Evolutionary conservation across 306 rosid species (phyloP).

Genomic region (Sechiopsis laciniata): DNA sequence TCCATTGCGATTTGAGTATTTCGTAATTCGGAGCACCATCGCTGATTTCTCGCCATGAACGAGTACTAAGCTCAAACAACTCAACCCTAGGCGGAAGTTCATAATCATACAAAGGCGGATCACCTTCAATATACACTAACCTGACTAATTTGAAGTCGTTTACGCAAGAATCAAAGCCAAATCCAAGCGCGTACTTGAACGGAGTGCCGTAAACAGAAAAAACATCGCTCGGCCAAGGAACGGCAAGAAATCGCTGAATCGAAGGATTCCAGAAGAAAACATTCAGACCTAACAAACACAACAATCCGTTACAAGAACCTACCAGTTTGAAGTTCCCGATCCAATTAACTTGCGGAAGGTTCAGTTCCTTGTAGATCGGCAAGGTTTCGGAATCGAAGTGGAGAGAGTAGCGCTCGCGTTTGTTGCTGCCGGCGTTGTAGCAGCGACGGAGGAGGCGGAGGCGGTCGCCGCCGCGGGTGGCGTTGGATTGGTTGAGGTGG

Average conservation of each 20-base stretch:
- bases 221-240: constrained; percentile 24
- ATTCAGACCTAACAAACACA: constrained; percentile 20
- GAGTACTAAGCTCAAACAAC: constrained; percentile 16
- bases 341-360: constrained; percentile 14
- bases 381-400: constrained; percentile 20
- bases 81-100: constrained; percentile 18
- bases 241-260: constrained; percentile 17
- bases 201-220: constrained; percentile 14
- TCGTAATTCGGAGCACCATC: constrained; percentile 15
- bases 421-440: constrained; percentile 2
- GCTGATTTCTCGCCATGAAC: constrained; percentile 17
- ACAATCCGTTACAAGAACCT: constrained; percentile 21
- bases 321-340: constrained; percentile 14
- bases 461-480: background rate
- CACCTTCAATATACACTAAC: constrained; percentile 17
- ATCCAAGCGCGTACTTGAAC: constrained; percentile 22
- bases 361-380: constrained; percentile 9
- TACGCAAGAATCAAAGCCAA: constrained; percentile 22
- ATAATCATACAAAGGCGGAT: constrained; percentile 6
- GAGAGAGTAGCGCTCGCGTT: constrained; percentile 24
- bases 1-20: constrained; percentile 21
- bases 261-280: constrained; percentile 25
- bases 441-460: constrained; percentile 17
- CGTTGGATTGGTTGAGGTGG: background rate
- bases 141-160: constrained; percentile 22